Conservation (phyloP, 768 basidiomycete genomes). For the Candolleomyces aberdarensis region DNA sequence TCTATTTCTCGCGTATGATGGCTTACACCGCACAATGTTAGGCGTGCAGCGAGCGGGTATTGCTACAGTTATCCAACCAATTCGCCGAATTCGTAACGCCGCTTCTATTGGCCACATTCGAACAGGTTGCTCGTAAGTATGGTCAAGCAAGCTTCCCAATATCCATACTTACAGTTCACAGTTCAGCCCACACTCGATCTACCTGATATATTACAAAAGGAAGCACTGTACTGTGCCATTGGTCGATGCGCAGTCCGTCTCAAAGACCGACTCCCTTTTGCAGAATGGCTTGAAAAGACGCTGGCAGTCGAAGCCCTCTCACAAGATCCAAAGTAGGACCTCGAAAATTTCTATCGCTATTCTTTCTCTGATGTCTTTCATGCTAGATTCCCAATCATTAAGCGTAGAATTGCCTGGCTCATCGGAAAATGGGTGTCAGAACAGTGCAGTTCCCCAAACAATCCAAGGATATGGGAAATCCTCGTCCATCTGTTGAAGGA, state of each 20-base stretch:
- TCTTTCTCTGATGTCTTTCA: neutral
- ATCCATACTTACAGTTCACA: constrained; percentile 13
- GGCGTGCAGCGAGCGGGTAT: constrained; percentile 93
- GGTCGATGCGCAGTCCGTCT: constrained; percentile 75
- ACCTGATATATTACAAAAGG: constrained; percentile 67
- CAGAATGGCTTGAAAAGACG: constrained; percentile 62
- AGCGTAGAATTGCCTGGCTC: constrained; percentile 94
- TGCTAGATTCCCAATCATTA: constrained; percentile 81
- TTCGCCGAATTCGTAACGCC: constrained; percentile 70
- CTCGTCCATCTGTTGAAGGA: constrained; percentile 74
- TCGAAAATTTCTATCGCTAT: neutral
- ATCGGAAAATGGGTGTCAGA: constrained; percentile 87
- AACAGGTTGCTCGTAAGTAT: constrained; percentile 55
- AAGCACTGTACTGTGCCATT: constrained; percentile 85
- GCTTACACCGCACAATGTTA: constrained; percentile 25
- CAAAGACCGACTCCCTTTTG: constrained; percentile 62
- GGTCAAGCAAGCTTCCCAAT: neutral
- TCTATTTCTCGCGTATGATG: neutral
- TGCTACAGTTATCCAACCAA: constrained; percentile 73
- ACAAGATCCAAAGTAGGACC: constrained; percentile 52
- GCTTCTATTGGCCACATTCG: constrained; percentile 57
- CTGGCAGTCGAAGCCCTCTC: constrained; percentile 59
- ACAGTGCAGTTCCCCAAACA: constrained; percentile 54
- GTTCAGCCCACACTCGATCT: constrained; percentile 52
- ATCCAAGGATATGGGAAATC: constrained; percentile 74